phyloP scores from a whole-genome alignment of 1,139 yeast genomes.

The Scheffersomyces lignicola region DNA sequence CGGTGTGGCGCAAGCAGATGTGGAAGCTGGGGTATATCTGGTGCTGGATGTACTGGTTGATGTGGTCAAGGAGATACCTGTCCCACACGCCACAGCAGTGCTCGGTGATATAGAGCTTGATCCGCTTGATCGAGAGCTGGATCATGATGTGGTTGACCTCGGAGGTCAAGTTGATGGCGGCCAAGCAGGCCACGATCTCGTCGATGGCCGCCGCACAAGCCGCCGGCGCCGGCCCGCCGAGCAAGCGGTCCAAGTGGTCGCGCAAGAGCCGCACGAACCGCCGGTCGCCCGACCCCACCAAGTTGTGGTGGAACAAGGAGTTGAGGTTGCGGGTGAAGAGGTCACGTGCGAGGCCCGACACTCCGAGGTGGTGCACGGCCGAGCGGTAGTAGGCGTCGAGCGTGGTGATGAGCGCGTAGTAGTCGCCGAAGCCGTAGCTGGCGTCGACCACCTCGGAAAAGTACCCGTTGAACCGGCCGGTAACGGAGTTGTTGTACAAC shows the following conservation, averaged over 20 bases:
- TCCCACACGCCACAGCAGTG: conserved; percentile 44
- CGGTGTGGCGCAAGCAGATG: conserved; percentile 19
- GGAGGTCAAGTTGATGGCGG: conserved; percentile 30
- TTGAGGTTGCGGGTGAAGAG: conserved; percentile 28
- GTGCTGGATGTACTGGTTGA: conserved; percentile 38
- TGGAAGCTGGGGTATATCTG: conserved; percentile 42
- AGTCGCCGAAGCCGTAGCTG: conserved; percentile 13
- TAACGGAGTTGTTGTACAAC: conserved; percentile 36
- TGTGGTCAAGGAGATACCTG: conserved; percentile 33
- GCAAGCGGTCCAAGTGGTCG: conserved; percentile 9
- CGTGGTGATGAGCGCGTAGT: conserved; percentile 15
- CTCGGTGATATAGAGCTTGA: conserved; percentile 33
- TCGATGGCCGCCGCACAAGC: conserved; percentile 9
- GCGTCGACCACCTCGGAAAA: conserved; percentile 10
- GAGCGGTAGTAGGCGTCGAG: conserved; percentile 18
- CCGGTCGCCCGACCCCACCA: conserved; percentile 10
- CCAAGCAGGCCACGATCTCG: conserved; percentile 18
- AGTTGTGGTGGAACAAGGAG: conserved; percentile 22
- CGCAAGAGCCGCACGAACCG: conserved; percentile 7
- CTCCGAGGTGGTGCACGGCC: conserved; percentile 18
- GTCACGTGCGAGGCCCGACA: conserved; percentile 18
- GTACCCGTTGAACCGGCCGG: conserved; percentile 12
- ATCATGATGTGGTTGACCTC: conserved; percentile 41
- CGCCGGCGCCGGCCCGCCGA: conserved; percentile 8
- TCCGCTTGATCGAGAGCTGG: conserved; percentile 39